Conservation (phyloP, 2,329 filamentous ascomycete genomes). For the Fusarium fracticaudum region DNA sequence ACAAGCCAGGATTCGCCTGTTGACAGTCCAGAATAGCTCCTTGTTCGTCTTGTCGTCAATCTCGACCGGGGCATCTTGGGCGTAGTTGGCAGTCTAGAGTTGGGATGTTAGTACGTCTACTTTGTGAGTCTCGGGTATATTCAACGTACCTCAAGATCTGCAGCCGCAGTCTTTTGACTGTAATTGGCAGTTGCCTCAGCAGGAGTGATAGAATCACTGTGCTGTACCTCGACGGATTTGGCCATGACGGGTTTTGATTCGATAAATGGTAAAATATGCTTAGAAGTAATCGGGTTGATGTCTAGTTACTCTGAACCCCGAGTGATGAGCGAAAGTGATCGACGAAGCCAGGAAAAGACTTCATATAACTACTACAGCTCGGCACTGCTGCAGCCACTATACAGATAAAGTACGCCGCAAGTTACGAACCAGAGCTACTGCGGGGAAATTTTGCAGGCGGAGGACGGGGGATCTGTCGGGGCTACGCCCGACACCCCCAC, state of each 20-base stretch:
- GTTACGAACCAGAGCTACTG: not conserved
- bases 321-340: not conserved
- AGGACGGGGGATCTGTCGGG: not conserved
- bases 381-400: not conserved
- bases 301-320: not conserved
- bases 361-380: not conserved
- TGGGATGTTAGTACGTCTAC: not conserved
- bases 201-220: not conserved
- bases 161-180: not conserved
- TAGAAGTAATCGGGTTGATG: not conserved
- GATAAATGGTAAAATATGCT: not conserved
- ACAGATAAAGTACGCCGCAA: not conserved
- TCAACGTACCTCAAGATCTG: not conserved
- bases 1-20: not conserved
- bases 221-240: not conserved
- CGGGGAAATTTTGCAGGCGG: not conserved
- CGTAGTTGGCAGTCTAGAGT: not conserved
- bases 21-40: not conserved
- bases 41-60: not conserved
- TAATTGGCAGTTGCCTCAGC: not conserved
- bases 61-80: not conserved
- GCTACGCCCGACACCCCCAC: not conserved
- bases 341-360: not conserved
- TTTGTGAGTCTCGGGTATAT: accelerated
- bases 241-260: not conserved